phyloP scores from a whole-genome alignment of 1,284 basidiomycete species.

The Trametes pubescens region DNA sequence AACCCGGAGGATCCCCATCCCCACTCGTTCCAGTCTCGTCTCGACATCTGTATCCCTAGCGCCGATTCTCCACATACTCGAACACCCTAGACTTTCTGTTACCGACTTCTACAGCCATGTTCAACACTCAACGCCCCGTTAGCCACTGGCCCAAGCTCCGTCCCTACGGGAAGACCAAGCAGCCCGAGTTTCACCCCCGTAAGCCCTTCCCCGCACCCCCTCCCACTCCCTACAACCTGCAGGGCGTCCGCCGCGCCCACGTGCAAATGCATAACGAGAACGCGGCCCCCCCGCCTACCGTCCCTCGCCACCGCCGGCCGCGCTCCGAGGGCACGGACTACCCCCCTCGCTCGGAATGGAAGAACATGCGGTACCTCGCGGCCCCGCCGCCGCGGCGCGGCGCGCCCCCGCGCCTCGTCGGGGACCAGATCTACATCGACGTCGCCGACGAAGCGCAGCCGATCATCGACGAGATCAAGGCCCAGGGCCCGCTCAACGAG shows the following conservation, averaged over 20 bases:
- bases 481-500: conserved; percentile 13
- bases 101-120: conserved; percentile 6
- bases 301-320: conserved; percentile 9
- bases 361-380: conserved; percentile 13
- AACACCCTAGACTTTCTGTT: neutral
- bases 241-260: conserved; percentile 15
- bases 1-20: neutral
- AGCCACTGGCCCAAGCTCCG: neutral
- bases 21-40: neutral
- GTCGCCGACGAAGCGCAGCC: conserved; percentile 19
- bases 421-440: conserved; percentile 21
- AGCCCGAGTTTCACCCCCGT: conserved; percentile 13
- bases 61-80: neutral
- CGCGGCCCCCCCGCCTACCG: conserved; percentile 1
- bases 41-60: conserved; percentile 19
- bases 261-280: conserved; percentile 13
- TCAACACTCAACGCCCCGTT: neutral
- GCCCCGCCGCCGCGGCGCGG: conserved; percentile 3
- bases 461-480: conserved; percentile 21
- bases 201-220: conserved; percentile 22
- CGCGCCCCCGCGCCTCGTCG: conserved; percentile 12
- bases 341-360: conserved; percentile 6
- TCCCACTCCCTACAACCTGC: conserved; percentile 12
- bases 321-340: conserved; percentile 11
- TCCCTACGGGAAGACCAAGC: conserved; percentile 15